These are phyloP conservation scores for Colletotrichum agaves DNA, from an alignment of 2,329 filamentous ascomycete genomes.

Conservation along the genomic window DNA sequence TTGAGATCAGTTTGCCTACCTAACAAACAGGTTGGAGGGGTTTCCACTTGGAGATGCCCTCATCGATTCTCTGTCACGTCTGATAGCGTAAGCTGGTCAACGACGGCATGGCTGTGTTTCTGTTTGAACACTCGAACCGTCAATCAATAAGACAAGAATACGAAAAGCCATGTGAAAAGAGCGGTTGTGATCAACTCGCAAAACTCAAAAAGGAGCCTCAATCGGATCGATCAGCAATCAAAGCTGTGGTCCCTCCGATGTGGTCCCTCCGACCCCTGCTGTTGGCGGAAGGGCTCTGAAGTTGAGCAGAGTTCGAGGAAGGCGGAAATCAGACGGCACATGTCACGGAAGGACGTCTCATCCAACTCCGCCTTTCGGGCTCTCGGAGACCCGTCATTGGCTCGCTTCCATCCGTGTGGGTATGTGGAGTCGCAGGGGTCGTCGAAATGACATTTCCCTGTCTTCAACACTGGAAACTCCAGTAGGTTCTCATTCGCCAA, in stretches of 20 bases:
- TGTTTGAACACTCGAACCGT: no score
- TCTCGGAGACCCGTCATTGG: constrained; percentile 1
- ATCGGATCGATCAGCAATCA: background rate
- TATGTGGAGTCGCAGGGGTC: constrained; percentile 9
- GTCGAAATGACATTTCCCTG: background rate
- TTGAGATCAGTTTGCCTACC: no score
- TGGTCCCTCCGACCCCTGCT: constrained; percentile 23
- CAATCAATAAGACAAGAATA: no score
- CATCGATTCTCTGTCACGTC: no score
- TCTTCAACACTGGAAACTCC: background rate
- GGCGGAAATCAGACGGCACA: constrained; percentile 34
- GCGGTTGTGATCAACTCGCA: background rate
- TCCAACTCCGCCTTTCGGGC: constrained; percentile 20
- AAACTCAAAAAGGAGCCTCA: constrained; percentile 28
- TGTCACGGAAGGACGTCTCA: constrained; percentile 37
- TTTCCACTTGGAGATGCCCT: no score
- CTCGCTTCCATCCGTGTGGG: constrained; percentile 6
- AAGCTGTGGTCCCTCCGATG: background rate
- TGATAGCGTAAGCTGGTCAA: no score
- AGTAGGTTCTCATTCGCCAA: background rate
- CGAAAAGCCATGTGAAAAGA: no score
- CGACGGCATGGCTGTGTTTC: no score
- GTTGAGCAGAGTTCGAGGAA: constrained; percentile 36
- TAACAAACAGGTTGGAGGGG: no score
- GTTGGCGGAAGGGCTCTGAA: constrained; percentile 4